Conservation (phyloP, 78 protist species). For the Speleostelium caveatum region DNA sequence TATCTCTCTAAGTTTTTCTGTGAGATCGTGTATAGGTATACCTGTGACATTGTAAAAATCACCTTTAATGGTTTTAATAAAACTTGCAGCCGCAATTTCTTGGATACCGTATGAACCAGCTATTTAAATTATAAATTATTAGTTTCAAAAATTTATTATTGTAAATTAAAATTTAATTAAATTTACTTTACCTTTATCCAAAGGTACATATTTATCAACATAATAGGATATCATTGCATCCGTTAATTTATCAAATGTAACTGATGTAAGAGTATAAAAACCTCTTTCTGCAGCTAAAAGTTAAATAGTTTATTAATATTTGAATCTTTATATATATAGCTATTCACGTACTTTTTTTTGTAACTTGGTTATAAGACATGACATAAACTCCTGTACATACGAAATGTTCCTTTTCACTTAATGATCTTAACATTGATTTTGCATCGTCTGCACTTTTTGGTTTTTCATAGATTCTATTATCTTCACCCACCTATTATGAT, state of each 20-base stretch:
- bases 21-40: conserved; percentile 54
- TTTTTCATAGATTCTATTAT: conserved; percentile 60
- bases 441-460: conserved; percentile 55
- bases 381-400: conserved; percentile 61
- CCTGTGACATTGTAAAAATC: conserved; percentile 76
- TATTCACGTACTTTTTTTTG: neutral
- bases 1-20: conserved; percentile 11
- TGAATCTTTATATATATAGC: neutral
- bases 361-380: neutral
- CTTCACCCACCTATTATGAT: neutral
- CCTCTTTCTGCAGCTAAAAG: neutral
- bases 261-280: conserved; percentile 33
- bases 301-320: neutral
- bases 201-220: conserved; percentile 56
- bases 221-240: conserved; percentile 20
- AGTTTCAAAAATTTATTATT: neutral
- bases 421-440: conserved; percentile 13
- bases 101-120: conserved; percentile 84
- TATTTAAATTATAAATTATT: neutral
- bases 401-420: conserved; percentile 42
- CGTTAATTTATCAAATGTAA: conserved; percentile 36
- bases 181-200: conserved; percentile 28
- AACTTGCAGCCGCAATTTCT: conserved; percentile 49
- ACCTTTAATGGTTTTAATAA: conserved; percentile 66
- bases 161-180: neutral